phyloP scores from a whole-genome alignment of 2,329 filamentous ascomycete genomes.

The Colletotrichum nymphaeae region DNA sequence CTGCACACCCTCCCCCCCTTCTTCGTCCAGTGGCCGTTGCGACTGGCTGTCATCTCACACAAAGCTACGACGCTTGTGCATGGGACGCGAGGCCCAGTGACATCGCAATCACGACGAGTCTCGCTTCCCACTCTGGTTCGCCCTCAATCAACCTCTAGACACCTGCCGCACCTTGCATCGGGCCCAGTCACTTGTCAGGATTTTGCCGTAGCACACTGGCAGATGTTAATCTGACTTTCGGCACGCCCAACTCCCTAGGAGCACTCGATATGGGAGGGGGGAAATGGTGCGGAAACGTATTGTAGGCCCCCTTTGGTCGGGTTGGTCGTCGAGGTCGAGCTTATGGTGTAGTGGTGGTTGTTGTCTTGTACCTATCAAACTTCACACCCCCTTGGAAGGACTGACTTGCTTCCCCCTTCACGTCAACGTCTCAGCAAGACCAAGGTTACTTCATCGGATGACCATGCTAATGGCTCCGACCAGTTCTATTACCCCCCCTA shows the following conservation, averaged over 20 bases:
- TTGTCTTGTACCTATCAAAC: neutral
- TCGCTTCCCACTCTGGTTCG: constrained; percentile 16
- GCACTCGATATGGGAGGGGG: neutral
- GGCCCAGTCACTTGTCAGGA: constrained; percentile 13
- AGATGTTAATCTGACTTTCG: constrained; percentile 24
- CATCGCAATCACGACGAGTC: constrained; percentile 14
- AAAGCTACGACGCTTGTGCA: constrained; percentile 22
- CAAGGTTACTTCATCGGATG: constrained; percentile 29
- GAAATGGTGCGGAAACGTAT: neutral
- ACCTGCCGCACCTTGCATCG: constrained; percentile 7
- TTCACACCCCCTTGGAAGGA: neutral
- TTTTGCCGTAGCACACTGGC: neutral
- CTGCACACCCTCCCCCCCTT: constrained; percentile 13
- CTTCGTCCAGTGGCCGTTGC: constrained; percentile 28
- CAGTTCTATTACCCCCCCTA: neutral
- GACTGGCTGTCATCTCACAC: constrained; percentile 32
- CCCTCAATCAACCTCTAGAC: neutral
- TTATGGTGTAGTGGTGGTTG: neutral
- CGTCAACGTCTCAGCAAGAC: constrained; percentile 31
- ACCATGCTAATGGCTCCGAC: constrained; percentile 4
- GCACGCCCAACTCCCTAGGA: constrained; percentile 9
- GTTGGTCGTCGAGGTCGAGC: neutral
- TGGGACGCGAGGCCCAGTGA: constrained; percentile 29
- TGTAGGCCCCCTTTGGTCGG: neutral
- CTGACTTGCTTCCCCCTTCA: constrained; percentile 23